phyloP scores from a whole-genome alignment of 176 grass and related monocot genomes.

The Puccinellia tenuiflora region DNA sequence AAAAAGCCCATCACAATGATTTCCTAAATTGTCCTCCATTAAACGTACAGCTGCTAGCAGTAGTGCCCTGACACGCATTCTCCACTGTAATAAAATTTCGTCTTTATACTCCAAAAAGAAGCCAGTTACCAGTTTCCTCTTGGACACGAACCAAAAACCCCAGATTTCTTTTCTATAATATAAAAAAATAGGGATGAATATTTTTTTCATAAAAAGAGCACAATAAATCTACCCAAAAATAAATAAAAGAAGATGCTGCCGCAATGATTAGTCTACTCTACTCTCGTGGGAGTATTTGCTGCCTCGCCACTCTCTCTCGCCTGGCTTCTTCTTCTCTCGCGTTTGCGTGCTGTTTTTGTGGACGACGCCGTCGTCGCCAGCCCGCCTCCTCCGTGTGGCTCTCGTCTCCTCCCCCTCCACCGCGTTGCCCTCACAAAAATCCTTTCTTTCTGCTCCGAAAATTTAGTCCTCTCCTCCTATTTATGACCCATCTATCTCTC shows the following conservation, averaged over 20 bases:
- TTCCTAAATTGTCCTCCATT: not conserved
- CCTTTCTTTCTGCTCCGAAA: slow-evolving; percentile 17
- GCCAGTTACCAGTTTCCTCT: slow-evolving; percentile 26
- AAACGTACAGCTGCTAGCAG: not conserved
- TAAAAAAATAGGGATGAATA: too few species aligned
- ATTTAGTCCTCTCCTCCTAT: slow-evolving; percentile 7
- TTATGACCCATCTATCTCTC: slow-evolving; percentile 15
- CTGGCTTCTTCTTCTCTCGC: not conserved
- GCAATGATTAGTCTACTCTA: slow-evolving; percentile 33
- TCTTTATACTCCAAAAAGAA: slow-evolving; percentile 19
- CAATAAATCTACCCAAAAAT: slow-evolving; percentile 2
- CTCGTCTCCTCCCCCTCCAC: slow-evolving; percentile 6
- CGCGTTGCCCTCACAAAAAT: slow-evolving; percentile 9
- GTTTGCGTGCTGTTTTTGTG: slow-evolving; percentile 51
- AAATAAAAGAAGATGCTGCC: slow-evolving; percentile 31
- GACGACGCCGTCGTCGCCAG: slow-evolving; percentile 33
- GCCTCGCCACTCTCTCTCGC: slow-evolving; percentile 5
- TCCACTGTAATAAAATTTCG: slow-evolving; percentile 3
- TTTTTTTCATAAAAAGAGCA: not conserved
- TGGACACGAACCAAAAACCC: slow-evolving; percentile 15
- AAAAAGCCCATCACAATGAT: not conserved
- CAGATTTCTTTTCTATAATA: not conserved
- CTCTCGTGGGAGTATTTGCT: not conserved
- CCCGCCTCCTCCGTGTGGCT: slow-evolving; percentile 45
- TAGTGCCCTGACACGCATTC: not conserved